Evolutionary conservation across 306 rosid species (phyloP).

Genomic region (Malus sylvestris): DNA sequence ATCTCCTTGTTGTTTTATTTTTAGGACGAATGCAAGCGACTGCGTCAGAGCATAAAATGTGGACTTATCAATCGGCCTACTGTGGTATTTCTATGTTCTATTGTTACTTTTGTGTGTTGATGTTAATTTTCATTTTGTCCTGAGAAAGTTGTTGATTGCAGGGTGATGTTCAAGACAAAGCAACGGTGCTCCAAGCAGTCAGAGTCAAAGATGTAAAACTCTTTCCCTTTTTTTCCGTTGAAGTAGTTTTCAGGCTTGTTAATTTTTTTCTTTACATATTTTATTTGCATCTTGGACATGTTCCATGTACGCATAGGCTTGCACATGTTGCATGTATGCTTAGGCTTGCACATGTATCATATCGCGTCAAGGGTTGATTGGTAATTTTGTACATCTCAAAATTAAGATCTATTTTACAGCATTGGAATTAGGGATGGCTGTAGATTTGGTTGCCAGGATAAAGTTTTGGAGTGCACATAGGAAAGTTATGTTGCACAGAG

Average conservation of each 20-base stretch:
- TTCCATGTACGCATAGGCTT: not conserved
- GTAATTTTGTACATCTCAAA: not conserved
- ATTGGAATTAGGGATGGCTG: not conserved
- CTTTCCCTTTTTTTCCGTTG: not conserved
- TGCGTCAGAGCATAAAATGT: constrained; percentile 96
- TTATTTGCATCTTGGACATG: not conserved
- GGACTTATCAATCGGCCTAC: constrained; percentile 82
- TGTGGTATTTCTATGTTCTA: constrained; percentile 55
- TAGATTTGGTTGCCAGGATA: not conserved
- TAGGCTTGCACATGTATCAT: not conserved
- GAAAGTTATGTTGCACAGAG: not conserved
- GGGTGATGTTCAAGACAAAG: constrained; percentile 97
- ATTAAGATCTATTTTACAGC: not conserved
- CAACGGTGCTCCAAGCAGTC: constrained; percentile 67
- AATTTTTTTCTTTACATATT: not conserved
- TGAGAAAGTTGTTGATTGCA: constrained; percentile 35
- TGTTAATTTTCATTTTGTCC: constrained; percentile 7
- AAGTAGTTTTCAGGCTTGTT: not conserved
- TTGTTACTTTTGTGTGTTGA: constrained; percentile 7
- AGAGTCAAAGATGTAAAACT: constrained; percentile 94
- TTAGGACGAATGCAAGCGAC: constrained; percentile 98
- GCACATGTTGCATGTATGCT: not conserved
- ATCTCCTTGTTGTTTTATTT: constrained; percentile 1
- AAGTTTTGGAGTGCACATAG: not conserved
- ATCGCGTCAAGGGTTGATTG: not conserved